A percentile compares a stretch with the other conserved stretches of the same genome.
Conservation (phyloP, 2,329 filamentous ascomycete genomes). For the Colletotrichum tanaceti region DNA sequence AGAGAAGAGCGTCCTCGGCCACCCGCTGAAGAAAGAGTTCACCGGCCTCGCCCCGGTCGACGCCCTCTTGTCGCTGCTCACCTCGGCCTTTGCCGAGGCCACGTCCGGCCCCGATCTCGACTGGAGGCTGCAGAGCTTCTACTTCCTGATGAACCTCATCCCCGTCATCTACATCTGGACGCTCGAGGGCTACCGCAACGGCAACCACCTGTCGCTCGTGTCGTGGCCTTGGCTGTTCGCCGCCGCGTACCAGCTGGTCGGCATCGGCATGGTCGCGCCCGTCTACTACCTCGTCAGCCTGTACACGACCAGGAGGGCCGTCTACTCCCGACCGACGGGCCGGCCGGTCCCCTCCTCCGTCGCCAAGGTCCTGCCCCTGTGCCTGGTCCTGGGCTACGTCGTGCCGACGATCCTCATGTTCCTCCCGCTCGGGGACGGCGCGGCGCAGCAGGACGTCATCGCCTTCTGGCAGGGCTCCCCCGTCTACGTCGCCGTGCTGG, state of each 20-base stretch:
- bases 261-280: conserved; percentile 37
- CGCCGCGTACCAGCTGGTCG: conserved; percentile 30
- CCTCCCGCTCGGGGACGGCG: conserved; percentile 5
- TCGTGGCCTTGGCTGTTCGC: conserved; percentile 39
- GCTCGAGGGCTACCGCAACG: conserved; percentile 44
- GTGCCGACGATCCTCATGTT: conserved; percentile 37
- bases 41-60: conserved; percentile 7
- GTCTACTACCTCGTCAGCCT: conserved; percentile 36
- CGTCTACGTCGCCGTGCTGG: conserved; percentile 15
- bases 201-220: conserved; percentile 38
- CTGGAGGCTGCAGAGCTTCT: conserved; percentile 14
- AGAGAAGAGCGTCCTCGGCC: not conserved
- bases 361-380: conserved; percentile 40
- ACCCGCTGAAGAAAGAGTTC: not conserved
- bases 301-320: conserved; percentile 1
- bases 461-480: conserved; percentile 35
- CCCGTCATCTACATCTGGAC: conserved; percentile 44
- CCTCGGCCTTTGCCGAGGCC: conserved; percentile 11
- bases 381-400: conserved; percentile 39
- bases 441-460: conserved; percentile 28
- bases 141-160: conserved; percentile 42
- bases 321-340: conserved; percentile 28
- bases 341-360: conserved; percentile 35
- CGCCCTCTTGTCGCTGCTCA: not conserved
- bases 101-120: conserved; percentile 11